These are phyloP conservation scores for Chrysopogon serrulatus DNA, from an alignment of 176 grass and related monocot species.

Conservation along the genomic window DNA sequence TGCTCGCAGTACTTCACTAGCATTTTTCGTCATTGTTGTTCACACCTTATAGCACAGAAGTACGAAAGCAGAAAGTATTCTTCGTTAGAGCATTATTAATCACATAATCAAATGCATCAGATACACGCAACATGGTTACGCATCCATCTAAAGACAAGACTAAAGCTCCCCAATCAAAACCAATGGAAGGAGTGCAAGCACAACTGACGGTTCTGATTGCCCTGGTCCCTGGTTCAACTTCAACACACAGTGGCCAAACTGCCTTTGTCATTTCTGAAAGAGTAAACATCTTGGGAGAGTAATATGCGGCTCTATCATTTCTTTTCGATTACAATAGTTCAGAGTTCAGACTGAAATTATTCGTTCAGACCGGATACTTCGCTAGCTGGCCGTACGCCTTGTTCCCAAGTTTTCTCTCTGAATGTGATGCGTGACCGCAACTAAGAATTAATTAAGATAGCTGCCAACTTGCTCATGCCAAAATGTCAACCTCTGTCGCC, in stretches of 20 bases:
- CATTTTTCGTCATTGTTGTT: not conserved
- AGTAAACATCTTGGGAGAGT: not conserved
- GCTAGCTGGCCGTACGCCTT: not conserved
- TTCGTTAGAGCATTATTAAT: not conserved
- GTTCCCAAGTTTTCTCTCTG: not conserved
- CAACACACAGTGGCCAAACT: not conserved
- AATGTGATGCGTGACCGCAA: not conserved
- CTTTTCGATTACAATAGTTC: not conserved
- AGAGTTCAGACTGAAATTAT: not conserved
- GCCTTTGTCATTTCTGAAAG: not conserved
- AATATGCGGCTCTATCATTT: not conserved
- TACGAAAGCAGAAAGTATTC: not conserved
- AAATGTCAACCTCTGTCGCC: constrained; percentile 29
- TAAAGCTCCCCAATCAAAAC: not conserved
- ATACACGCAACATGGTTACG: not conserved
- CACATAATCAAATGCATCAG: not conserved
- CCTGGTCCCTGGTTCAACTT: not conserved
- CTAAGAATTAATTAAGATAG: too few relatives aligned
- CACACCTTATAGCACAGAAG: not conserved
- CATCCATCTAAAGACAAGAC: not conserved
- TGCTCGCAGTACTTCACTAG: not conserved
- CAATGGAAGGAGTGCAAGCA: not conserved
- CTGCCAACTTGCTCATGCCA: constrained; percentile 7
- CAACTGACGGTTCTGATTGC: not conserved
- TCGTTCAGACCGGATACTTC: not conserved